Evolutionary conservation across 2,329 filamentous ascomycete species (phyloP), one percentile per base, ranked within the genome.

Genomic region (Aspergillus transmontanensis): DNA sequence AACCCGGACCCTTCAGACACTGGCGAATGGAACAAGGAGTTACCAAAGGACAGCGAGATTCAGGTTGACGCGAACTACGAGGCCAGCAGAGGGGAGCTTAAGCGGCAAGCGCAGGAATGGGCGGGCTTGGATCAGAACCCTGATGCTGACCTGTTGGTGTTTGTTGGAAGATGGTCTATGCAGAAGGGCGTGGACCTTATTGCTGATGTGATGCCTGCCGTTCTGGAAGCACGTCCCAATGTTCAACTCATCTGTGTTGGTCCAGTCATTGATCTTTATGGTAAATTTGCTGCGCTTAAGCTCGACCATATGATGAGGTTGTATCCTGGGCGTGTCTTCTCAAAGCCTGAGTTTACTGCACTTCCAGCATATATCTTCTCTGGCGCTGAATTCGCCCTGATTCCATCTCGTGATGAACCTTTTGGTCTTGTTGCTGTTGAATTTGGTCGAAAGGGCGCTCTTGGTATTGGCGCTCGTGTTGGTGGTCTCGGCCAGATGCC

Each of bases 401-500:
- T 90, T 65, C 88, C 88, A 12, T 89, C 87, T 23, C 84, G 88
- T 69, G 88, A 90, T 71, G 88, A 90, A 74, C 88, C 88, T 0
- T 90, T 90, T 68, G 88, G 88, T 57, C 78, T 90, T 34, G 88
- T 90, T 6, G 88, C 88, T 34, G 88, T 90, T 51, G 88, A 90
- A 69, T 90, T 90, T 67, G 88, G 88, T 61, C 82, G 88, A 28
- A 90, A 90, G 73, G 88, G 88, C 69, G 88, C 88, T 23, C 81
- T 90, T 50, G 88, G 88, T 68, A 86, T 90, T 61, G 88, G 88
- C 53, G 86, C 87, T 43, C 82, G 87, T 59, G 88, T 90, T 43
- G 88, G 88, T 67, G 88, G 88, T 60, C 81, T 90, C 26, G 87
- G 88, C n/a, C 86, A 89, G 71, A 90, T 90, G 87, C 88, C 88